Percentiles rank a stretch among this genome's conserved stretches.
Conservation (phyloP, 306 rosid genomes). For the Prosopis cineraria region DNA sequence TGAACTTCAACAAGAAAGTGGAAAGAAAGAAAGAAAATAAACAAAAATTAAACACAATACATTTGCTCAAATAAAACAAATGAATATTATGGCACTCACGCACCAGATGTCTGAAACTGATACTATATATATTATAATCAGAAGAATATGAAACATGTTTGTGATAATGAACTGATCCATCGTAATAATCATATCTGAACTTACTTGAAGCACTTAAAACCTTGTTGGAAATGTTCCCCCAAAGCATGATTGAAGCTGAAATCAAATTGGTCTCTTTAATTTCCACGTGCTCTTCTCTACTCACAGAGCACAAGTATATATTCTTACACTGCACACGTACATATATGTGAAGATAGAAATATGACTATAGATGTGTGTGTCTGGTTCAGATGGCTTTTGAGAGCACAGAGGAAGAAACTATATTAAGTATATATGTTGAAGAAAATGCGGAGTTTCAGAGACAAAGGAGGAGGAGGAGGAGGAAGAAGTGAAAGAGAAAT, state of each 20-base stretch:
- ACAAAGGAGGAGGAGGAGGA: not conserved
- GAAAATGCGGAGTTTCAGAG: not conserved
- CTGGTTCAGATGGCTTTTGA: not conserved
- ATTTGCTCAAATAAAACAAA: not conserved
- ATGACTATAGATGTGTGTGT: no score
- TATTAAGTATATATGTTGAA: not conserved
- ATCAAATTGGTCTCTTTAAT: not conserved
- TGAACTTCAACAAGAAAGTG: not conserved
- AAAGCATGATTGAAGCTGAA: not conserved
- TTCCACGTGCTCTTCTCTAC: not conserved
- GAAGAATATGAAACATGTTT: no score
- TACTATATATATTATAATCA: no score
- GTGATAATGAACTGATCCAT: no score
- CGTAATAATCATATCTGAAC: not conserved
- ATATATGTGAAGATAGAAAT: no score
- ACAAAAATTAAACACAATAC: not conserved
- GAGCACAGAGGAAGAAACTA: not conserved
- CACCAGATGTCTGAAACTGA: no score
- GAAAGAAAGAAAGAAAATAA: no score
- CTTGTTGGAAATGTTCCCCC: not conserved
- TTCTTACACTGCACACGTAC: not conserved
- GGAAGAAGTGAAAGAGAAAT: not conserved
- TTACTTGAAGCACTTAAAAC: not conserved
- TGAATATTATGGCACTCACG: not conserved
- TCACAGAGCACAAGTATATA: not conserved